Base-by-base conservation (phyloP, 2,329 filamentous ascomycete species). In the Aspergillus neoniger region DNA sequence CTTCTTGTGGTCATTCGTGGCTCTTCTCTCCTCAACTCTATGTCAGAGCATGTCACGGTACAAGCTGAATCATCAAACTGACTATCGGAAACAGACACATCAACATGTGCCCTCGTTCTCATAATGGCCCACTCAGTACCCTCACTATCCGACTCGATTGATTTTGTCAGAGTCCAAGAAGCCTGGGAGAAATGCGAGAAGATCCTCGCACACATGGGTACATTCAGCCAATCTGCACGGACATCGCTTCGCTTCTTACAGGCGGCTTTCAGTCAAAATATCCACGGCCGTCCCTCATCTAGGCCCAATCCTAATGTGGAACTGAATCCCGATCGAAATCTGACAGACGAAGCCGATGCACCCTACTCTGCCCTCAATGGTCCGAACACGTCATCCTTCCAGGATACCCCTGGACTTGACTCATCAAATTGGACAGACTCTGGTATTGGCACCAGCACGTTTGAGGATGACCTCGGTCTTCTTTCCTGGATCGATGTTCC, bases 181-280 rank as follows among this genome's bases (percentile, higher is more conserved):
- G 62, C 65, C 17, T 74, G 72, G 72, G 57, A 58, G 5, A 72
- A 72, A 57, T 71, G 69, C 30, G 69, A 71, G 30, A 59, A 67
- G 21, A 65, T 74, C 8, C 63, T 74, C 0, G 55, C 57, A 7
- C 61, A 65, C 30, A 72, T 75, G 72, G 65, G 67, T 5, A 59
- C 63, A 2, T 73, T 72, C 38, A 71, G 72, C 54, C 39, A 64
- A 0, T 74, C 71, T 4, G 70, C 70, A 5, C 61, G 70, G 9
- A 74, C 72, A 41, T 71, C 71, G 2, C 62, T 74, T 7, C 65
- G 66, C 12, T 73, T 75, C 41, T 60, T 74, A 5, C 68, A 70
- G 59, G 57, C 61, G 4, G 56, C 61, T 2, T 59, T 54, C 25
- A 30, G 7, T 25, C 62, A 44, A 21, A 23, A 19, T 10, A 14